Evolutionary conservation across 2,329 filamentous ascomycete genomes (phyloP).

Genomic region (Aspergillus awamori): DNA sequence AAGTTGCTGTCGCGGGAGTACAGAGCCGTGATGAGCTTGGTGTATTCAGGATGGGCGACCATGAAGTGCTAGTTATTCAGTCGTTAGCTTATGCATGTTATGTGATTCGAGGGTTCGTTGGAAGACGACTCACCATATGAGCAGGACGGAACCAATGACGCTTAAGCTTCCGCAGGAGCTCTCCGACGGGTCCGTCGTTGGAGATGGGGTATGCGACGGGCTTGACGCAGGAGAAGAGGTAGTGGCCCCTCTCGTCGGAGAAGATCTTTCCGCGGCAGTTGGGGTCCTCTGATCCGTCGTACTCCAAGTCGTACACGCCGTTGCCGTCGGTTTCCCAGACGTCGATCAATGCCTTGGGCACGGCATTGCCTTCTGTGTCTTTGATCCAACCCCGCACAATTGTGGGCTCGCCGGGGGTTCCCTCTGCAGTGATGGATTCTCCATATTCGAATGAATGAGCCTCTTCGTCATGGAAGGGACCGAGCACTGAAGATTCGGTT

Average conservation of each 20-base stretch:
- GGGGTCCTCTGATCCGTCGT: slow-evolving; percentile 24
- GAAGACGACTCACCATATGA: slow-evolving; percentile 20
- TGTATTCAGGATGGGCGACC: slow-evolving; percentile 9
- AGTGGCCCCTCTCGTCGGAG: slow-evolving; percentile 25
- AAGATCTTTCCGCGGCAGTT: slow-evolving; percentile 29
- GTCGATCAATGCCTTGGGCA: slow-evolving; percentile 25
- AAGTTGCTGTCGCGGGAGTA: slow-evolving; percentile 34
- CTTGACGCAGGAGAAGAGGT: slow-evolving; percentile 30
- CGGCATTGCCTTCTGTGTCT: slow-evolving; percentile 25
- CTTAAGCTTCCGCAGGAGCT: slow-evolving; percentile 24
- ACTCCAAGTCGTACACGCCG: slow-evolving; percentile 33
- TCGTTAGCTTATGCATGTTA: neutral
- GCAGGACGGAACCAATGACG: slow-evolving; percentile 29
- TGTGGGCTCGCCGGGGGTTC: slow-evolving; percentile 8
- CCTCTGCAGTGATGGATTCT: slow-evolving; percentile 2
- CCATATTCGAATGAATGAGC: slow-evolving; percentile 8
- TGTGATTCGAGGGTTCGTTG: neutral
- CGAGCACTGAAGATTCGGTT: slow-evolving; percentile 33
- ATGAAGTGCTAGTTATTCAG: neutral
- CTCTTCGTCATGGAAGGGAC: slow-evolving; percentile 29
- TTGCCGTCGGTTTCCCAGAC: slow-evolving; percentile 34
- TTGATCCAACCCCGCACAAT: slow-evolving; percentile 21
- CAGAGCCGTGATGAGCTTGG: slow-evolving; percentile 23
- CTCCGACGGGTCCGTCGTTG: slow-evolving; percentile 27
- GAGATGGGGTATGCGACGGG: slow-evolving; percentile 34